Conservation (phyloP, 306 rosid species). For the Cucurbita argyrosperma region DNA sequence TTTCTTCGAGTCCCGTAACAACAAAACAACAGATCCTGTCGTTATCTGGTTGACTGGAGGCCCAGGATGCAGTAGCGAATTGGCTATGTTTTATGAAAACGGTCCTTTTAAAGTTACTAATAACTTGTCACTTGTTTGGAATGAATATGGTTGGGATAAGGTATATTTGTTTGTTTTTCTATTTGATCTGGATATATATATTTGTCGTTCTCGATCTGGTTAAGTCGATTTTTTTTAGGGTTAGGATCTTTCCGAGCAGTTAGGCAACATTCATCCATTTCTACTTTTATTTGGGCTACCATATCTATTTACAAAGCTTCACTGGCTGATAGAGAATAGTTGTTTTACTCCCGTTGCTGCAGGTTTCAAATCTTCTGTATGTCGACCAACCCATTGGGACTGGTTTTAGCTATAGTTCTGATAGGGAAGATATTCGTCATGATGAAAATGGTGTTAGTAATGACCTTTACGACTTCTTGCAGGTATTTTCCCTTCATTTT, state of each 20-base stretch:
- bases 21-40: constrained; percentile 63
- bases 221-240: background rate
- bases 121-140: constrained; percentile 85
- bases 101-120: constrained; percentile 79
- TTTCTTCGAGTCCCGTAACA: constrained; percentile 74
- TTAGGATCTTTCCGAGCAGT: background rate
- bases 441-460: constrained; percentile 75
- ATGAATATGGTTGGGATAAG: constrained; percentile 92
- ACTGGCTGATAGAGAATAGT: background rate
- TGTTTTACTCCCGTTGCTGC: constrained; percentile 6
- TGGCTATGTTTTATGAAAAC: constrained; percentile 89
- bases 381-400: constrained; percentile 97
- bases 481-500: background rate
- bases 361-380: constrained; percentile 86
- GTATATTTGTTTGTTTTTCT: constrained; percentile 22
- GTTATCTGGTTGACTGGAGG: constrained; percentile 99
- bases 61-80: constrained; percentile 96
- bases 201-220: background rate
- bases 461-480: constrained; percentile 71
- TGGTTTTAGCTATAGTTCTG: constrained; percentile 80
- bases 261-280: background rate
- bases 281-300: background rate
- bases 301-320: background rate
- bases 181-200: background rate
- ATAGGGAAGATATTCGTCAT: constrained; percentile 70